Conservation (phyloP, 2,329 filamentous ascomycete genomes). For the Phialophora tarda region DNA sequence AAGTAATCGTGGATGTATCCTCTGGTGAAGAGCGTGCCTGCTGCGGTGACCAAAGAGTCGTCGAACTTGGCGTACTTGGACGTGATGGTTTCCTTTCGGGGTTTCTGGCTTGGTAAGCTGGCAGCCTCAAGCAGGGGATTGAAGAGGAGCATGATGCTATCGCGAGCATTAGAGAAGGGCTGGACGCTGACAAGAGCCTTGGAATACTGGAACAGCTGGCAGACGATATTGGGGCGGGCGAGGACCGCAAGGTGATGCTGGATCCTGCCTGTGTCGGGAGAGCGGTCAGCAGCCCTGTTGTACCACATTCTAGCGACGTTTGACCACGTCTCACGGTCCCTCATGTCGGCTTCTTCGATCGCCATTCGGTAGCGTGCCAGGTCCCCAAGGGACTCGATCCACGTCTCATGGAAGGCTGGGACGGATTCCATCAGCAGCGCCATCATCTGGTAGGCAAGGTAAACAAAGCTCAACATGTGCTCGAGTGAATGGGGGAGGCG, state of each 20-base stretch:
- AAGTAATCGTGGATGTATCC: no score
- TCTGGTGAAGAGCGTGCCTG: no score
- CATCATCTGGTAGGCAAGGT: constrained; percentile 88
- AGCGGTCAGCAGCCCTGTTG: constrained; percentile 76
- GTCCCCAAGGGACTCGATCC: constrained; percentile 92
- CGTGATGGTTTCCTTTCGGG: no score
- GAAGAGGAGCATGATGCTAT: constrained; percentile 62
- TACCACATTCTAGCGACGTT: constrained; percentile 84
- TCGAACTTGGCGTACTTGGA: no score
- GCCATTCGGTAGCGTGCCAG: constrained; percentile 87
- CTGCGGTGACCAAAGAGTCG: no score
- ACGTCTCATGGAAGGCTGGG: constrained; percentile 80
- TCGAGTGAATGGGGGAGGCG: constrained; percentile 77
- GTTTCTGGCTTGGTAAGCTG: no score
- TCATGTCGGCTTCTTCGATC: constrained; percentile 79
- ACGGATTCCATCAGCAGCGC: constrained; percentile 85
- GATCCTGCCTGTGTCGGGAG: constrained; percentile 75
- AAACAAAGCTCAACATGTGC: constrained; percentile 90
- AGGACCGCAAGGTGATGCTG: constrained; percentile 84
- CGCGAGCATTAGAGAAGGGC: constrained; percentile 61
- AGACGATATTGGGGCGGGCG: constrained; percentile 62
- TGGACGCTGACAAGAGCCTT: constrained; percentile 62
- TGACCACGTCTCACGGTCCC: constrained; percentile 80
- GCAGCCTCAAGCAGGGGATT: no score
- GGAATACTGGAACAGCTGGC: constrained; percentile 61